Evolutionary conservation across 345 rosid species (phyloP), one percentile per base, ranked within the genome.

Genomic region (Trapa incisa): DNA sequence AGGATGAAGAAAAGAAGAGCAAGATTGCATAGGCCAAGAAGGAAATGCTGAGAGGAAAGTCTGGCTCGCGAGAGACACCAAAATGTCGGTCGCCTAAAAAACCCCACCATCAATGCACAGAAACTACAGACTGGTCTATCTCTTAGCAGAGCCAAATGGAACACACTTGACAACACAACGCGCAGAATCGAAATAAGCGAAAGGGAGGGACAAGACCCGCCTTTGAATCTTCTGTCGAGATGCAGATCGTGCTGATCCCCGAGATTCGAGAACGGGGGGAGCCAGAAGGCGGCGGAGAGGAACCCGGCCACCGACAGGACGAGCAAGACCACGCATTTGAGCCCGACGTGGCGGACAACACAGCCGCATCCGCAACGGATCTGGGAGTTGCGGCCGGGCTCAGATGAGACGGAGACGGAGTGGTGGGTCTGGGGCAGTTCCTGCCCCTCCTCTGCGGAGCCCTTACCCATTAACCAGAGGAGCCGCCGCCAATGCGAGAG

Each of bases 221-320:
- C 96, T 85, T 77, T 80, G 70, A 83, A 86, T 73, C 82, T 78
- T 67, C 85, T 84, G 81, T 85, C 88, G 71, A 83, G 96, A 88
- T 86, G 92, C 75, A 82, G 87, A 83, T 79, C 81, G 9, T 66
- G 71, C 6, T 66, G 89, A 86, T 82, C 96, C 71, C 85, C 65
- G 29, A 79, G 78, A 37, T 74, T 72, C 66, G 85, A 74, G 72
- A 90, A 90, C 5, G 97, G 97, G 52, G 97, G 96, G 65, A 91
- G 69, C 92, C 83, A 88, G 68, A 91, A 91, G 77, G 88, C 70
- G 48, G 96, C 96, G 33, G 97, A 88, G 65, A 91, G 86, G 74
- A 85, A 80, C 29, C 85, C 73, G n/a, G 88, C 85, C 29, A 78
- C 74, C 45, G 97, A 86, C 39, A 86, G 76, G 60, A 84, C 62